Evolutionary conservation across 116 monocot genomes (phyloP).

Genomic region (Papilionanthe hybrid): DNA sequence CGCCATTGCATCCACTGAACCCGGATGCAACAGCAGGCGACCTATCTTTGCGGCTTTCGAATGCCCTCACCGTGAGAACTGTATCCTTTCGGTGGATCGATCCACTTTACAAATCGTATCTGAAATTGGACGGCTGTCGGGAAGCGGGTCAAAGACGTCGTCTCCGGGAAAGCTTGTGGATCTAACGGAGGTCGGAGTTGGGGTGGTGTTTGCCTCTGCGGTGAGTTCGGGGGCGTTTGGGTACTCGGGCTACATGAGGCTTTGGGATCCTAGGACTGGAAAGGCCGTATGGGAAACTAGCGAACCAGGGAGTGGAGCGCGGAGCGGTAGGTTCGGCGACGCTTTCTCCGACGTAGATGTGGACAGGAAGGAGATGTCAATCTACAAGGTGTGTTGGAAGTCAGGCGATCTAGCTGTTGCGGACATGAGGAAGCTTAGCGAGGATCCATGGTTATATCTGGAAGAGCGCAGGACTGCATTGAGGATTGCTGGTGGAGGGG

Average conservation of each 20-base stretch:
- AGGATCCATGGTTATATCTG: conserved; percentile 84
- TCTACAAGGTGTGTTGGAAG: conserved; percentile 95
- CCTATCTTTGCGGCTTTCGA: conserved; percentile 66
- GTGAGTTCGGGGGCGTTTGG: conserved; percentile 81
- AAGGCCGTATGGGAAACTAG: conserved; percentile 77
- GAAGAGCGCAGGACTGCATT: conserved; percentile 38
- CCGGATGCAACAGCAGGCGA: not conserved
- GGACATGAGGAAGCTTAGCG: conserved; percentile 69
- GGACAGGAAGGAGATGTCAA: conserved; percentile 30
- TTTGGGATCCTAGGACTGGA: conserved; percentile 80
- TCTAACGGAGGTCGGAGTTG: conserved; percentile 30
- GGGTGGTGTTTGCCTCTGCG: conserved; percentile 51
- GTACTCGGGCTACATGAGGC: conserved; percentile 84
- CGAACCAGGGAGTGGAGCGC: conserved; percentile 65
- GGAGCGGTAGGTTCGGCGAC: conserved; percentile 68
- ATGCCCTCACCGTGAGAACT: conserved; percentile 83
- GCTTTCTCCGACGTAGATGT: conserved; percentile 67
- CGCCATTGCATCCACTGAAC: conserved; percentile 40
- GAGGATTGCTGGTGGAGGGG: conserved; percentile 35
- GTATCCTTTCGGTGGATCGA: conserved; percentile 65
- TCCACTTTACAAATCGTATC: conserved; percentile 36
- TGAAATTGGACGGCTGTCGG: conserved; percentile 72
- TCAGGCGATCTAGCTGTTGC: conserved; percentile 77
- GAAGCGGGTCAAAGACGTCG: conserved; percentile 52
- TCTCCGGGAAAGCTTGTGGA: conserved; percentile 38